phyloP scores from a whole-genome alignment of 1,284 basidiomycete genomes.

The Moesziomyces parantarcticus region DNA sequence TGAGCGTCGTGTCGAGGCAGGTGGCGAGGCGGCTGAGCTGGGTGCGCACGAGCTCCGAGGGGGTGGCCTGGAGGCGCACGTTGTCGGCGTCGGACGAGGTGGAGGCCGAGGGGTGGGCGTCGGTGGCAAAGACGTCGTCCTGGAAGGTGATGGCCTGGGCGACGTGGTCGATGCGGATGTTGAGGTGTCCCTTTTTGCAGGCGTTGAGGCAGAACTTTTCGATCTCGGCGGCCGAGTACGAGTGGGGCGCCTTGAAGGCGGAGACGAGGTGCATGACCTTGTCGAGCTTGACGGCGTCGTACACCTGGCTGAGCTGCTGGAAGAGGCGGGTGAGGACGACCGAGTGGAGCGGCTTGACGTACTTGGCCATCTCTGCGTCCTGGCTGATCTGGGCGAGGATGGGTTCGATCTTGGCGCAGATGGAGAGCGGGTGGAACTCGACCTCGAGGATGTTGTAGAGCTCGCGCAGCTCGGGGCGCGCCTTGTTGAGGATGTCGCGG shows the following conservation, averaged over 20 bases:
- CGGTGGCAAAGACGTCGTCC: slow-evolving; percentile 73
- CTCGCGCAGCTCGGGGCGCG: slow-evolving; percentile 81
- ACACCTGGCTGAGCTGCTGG: slow-evolving; percentile 91
- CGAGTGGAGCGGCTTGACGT: slow-evolving; percentile 89
- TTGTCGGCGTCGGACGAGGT: slow-evolving; percentile 55
- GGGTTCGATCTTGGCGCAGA: slow-evolving; percentile 85
- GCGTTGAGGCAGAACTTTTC: slow-evolving; percentile 86
- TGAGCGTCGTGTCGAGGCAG: slow-evolving; percentile 63
- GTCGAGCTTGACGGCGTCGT: slow-evolving; percentile 80
- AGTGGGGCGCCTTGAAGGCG: slow-evolving; percentile 64
- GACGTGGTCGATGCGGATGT: slow-evolving; percentile 89
- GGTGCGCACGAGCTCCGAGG: slow-evolving; percentile 66
- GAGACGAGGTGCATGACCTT: slow-evolving; percentile 66
- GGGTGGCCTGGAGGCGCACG: slow-evolving; percentile 63
- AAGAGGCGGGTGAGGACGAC: slow-evolving; percentile 94
- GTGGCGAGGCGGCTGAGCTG: slow-evolving; percentile 65
- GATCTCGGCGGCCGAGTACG: slow-evolving; percentile 66
- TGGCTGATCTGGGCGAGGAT: slow-evolving; percentile 73
- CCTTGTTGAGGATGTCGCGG: slow-evolving; percentile 84
- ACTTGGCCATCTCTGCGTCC: slow-evolving; percentile 70
- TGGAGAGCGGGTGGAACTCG: slow-evolving; percentile 91
- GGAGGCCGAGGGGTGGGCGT: slow-evolving; percentile 59
- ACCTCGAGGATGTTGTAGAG: slow-evolving; percentile 92
- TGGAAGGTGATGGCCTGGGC: slow-evolving; percentile 86
- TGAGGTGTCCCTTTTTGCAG: slow-evolving; percentile 86